Percentiles rank a stretch among this genome's conserved stretches.
Evolutionary conservation across 2,329 filamentous ascomycete species (phyloP).

Genomic region (Pyrenophora teres): DNA sequence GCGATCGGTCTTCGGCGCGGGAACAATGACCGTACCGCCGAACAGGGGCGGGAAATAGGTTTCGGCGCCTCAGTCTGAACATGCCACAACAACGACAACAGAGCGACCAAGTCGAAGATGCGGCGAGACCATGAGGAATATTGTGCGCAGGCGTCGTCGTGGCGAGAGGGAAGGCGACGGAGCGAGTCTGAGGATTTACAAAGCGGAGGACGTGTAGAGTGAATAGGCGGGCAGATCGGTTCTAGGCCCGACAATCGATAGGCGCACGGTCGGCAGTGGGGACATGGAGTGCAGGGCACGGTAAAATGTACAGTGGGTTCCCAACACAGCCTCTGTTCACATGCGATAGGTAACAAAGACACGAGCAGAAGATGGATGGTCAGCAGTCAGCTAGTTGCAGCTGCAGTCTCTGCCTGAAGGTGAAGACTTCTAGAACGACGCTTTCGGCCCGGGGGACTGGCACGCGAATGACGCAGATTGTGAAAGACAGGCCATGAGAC

Average conservation of each 20-base stretch:
- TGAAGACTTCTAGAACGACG: slow-evolving; percentile 24
- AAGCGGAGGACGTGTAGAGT: slow-evolving; percentile 12
- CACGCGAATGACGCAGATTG: slow-evolving; percentile 21
- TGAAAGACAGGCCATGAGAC: slow-evolving; percentile 8
- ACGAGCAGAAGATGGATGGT: neutral
- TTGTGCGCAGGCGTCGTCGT: slow-evolving; percentile 1
- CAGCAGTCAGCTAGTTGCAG: neutral
- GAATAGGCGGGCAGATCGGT: slow-evolving; percentile 24
- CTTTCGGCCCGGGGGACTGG: slow-evolving; percentile 8
- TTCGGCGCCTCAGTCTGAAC: slow-evolving; percentile 5
- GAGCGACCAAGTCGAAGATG: neutral
- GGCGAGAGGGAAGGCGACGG: neutral
- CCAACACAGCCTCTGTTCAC: neutral
- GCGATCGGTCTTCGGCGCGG: neutral
- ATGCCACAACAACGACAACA: slow-evolving; percentile 1
- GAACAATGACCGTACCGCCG: neutral
- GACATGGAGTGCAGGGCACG: neutral
- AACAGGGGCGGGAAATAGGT: neutral
- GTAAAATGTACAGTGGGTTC: no score
- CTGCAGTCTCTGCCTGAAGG: neutral
- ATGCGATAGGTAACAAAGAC: slow-evolving; percentile 3
- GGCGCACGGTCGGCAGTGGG: slow-evolving; percentile 1
- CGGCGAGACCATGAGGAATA: slow-evolving; percentile 2
- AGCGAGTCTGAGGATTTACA: slow-evolving; percentile 1
- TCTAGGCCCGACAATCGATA: slow-evolving; percentile 21